Evolutionary conservation across 2,329 filamentous ascomycete genomes (phyloP).

Genomic region (Colletotrichum sp.): DNA sequence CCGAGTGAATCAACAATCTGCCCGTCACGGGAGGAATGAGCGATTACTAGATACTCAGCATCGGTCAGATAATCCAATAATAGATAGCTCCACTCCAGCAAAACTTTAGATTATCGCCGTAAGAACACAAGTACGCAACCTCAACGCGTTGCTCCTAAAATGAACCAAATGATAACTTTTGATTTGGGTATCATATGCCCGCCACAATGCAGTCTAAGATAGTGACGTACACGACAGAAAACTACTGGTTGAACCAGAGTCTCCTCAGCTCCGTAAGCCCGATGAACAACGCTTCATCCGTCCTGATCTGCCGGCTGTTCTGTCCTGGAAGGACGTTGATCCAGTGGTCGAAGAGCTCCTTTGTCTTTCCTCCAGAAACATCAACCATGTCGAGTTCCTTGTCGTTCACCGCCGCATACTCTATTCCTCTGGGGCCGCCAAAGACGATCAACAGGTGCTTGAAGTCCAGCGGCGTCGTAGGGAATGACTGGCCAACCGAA

Average conservation of each 20-base stretch:
- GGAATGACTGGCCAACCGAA: constrained; percentile 51
- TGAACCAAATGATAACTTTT: background rate
- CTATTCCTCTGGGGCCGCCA: constrained; percentile 80
- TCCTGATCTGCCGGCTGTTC: constrained; percentile 81
- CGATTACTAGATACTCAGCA: no score
- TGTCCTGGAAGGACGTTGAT: constrained; percentile 81
- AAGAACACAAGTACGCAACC: no score
- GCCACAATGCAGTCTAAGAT: background rate
- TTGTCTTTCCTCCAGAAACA: constrained; percentile 62
- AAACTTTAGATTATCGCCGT: no score
- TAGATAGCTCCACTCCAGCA: no score
- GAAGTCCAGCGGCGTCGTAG: constrained; percentile 50
- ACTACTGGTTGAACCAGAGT: constrained; percentile 50
- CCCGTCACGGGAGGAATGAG: no score
- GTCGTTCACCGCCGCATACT: constrained; percentile 72
- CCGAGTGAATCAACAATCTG: no score
- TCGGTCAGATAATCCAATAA: no score
- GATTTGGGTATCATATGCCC: constrained; percentile 13
- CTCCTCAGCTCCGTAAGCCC: constrained; percentile 71
- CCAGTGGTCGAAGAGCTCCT: constrained; percentile 82
- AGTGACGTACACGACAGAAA: background rate
- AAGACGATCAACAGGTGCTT: constrained; percentile 80
- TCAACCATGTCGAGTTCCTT: constrained; percentile 61
- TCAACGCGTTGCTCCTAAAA: no score
- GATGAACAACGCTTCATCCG: constrained; percentile 83